Base-by-base conservation (phyloP, 331 rosid species). In the Malus hybrid region DNA sequence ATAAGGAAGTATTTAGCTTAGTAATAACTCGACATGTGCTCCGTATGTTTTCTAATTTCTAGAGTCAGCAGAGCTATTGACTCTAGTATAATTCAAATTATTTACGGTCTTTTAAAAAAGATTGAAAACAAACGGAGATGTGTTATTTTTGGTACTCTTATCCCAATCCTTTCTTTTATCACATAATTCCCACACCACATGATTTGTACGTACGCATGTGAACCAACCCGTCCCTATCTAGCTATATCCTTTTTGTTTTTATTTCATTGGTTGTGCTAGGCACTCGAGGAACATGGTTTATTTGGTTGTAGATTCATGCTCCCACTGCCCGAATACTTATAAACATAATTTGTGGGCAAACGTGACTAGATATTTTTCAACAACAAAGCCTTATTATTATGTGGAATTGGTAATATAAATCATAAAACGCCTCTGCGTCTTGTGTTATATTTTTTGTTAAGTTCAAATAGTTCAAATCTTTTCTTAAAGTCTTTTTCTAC, bases 251-350 rank as follows among this genome's bases (percentile, higher is more conserved):
- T 58, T 36, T 34, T 60, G 10, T 39, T 58, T 55, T 64, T 18
- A 16, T 22, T 26, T 18, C 46, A 19, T 60, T 39, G 24, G 69
- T 16, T 42, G 15, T 73, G 77, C 29, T 61, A 36, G 29, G 68
- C n/a, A 42, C 9, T 42, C 10, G 7, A 15, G 68, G 44, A 73
- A 73, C 77, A 73, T 6, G 44, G 68, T 39, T 39, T 1, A 30
- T 72, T 26, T 56, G 66, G 58, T 20, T 72, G 55, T 56, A 20
- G 68, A 61, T 73, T n/a, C 16, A 56, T 61, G 77, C 69, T 26
- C 46, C 44, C 65, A 3, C 7, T 16, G 30, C 29, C 29, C 11
- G 16, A 15, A 16, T 16, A 48, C 42, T 4, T 6, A 29, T 16
- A 63, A 61, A 44, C 77, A 61, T 14, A 73, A 12, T 60, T 61